Conservation (phyloP, 164 flowering plant genomes). For the Chloranthus sessilifolius region DNA sequence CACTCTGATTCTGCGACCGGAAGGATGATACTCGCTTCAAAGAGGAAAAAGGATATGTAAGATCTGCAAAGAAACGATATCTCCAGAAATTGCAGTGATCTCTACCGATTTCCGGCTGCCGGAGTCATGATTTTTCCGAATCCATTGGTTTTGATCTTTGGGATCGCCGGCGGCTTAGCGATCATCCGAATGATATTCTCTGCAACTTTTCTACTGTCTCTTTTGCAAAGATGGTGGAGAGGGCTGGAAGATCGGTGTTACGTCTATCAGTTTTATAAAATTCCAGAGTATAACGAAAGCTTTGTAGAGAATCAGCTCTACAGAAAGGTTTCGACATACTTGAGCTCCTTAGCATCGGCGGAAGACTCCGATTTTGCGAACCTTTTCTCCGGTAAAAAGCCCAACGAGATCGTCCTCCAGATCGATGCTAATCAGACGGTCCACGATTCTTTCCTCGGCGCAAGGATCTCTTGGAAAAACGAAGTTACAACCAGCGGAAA, state of each 20-base stretch:
- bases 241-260: constrained; percentile 35
- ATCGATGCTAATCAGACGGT: constrained; percentile 47
- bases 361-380: constrained; percentile 66
- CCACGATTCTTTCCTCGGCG: constrained; percentile 53
- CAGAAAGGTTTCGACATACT: constrained; percentile 38
- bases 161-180: background rate
- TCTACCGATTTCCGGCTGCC: too few relatives aligned
- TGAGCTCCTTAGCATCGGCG: constrained; percentile 47
- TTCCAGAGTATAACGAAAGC: constrained; percentile 51
- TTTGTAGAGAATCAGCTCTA: constrained; percentile 61
- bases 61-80: background rate
- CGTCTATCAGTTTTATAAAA: constrained; percentile 45
- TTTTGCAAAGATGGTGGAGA: constrained; percentile 23
- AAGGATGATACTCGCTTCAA: background rate
- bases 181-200: constrained; percentile 4
- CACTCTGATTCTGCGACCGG: too few relatives aligned
- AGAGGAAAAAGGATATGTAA: background rate
- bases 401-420: constrained; percentile 47
- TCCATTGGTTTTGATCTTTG: background rate
- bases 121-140: constrained; percentile 11
- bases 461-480: constrained; percentile 46
- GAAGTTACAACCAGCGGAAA: constrained; percentile 9
- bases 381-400: constrained; percentile 50
- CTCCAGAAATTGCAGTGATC: background rate
- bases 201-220: background rate